Conservation (phyloP, 768 basidiomycete genomes). For the Chlorophyllum brunneum region DNA sequence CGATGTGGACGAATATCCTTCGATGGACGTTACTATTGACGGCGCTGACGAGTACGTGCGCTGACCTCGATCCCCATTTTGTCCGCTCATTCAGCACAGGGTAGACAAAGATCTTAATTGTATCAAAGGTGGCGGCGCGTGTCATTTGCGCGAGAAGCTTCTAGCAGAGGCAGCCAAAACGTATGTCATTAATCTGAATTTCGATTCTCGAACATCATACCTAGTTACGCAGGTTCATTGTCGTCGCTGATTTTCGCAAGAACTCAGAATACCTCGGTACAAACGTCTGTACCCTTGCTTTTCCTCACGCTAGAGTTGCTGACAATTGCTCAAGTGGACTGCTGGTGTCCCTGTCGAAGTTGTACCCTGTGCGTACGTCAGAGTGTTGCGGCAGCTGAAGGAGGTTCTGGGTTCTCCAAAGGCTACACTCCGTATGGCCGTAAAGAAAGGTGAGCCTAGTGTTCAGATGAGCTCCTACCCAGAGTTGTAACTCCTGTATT, state of each 20-base stretch:
- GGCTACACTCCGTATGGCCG: slow-evolving; percentile 88
- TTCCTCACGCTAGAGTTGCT: background rate
- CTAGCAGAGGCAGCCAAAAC: slow-evolving; percentile 93
- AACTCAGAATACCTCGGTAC: slow-evolving; percentile 80
- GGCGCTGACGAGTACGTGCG: slow-evolving; percentile 88
- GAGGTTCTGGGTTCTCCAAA: slow-evolving; percentile 58
- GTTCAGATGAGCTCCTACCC: background rate
- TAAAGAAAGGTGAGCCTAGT: slow-evolving; percentile 52
- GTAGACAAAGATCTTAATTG: slow-evolving; percentile 85
- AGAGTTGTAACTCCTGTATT: background rate
- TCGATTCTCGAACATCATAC: slow-evolving; percentile 3
- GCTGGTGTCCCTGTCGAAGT: slow-evolving; percentile 96
- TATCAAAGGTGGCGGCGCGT: slow-evolving; percentile 97
- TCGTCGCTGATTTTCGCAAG: slow-evolving; percentile 96
- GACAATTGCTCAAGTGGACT: slow-evolving; percentile 49
- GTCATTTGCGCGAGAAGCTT: slow-evolving; percentile 95
- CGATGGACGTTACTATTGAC: slow-evolving; percentile 95
- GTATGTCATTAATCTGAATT: slow-evolving; percentile 33
- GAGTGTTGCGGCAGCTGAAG: slow-evolving; percentile 72
- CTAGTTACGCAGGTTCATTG: slow-evolving; percentile 56
- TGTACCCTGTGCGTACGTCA: slow-evolving; percentile 92
- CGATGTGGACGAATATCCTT: slow-evolving; percentile 84
- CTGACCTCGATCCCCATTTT: background rate
- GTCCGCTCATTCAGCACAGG: slow-evolving; percentile 36
- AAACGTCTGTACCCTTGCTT: slow-evolving; percentile 49